These are phyloP conservation scores for Suillus placidus DNA, from an alignment of 768 basidiomycete species.

Conservation along the genomic window DNA sequence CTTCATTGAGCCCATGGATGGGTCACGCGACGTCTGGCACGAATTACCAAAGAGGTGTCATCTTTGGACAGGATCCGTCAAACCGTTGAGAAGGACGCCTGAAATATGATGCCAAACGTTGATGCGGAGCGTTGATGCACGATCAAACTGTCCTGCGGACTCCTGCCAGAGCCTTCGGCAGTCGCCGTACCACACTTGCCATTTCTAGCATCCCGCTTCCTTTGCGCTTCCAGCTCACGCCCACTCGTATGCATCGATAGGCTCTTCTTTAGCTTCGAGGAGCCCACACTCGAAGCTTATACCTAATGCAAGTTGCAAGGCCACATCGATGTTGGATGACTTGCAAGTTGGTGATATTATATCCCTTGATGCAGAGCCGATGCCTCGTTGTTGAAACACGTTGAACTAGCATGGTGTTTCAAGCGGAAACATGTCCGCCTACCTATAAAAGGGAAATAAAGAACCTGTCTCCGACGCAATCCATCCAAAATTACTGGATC, in stretches of 20 bases:
- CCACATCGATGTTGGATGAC: background rate
- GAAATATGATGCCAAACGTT: background rate
- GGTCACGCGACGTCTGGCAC: background rate
- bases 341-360: background rate
- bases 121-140: background rate
- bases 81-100: background rate
- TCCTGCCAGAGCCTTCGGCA: background rate
- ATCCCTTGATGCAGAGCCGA: background rate
- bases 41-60: background rate
- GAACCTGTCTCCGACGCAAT: constrained; percentile 23
- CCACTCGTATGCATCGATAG: constrained; percentile 4
- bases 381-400: constrained; percentile 2
- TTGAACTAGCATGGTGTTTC: background rate
- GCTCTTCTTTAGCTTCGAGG: background rate
- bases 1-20: background rate
- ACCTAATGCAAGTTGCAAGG: background rate
- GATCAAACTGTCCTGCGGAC: background rate
- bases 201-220: background rate
- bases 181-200: constrained; percentile 6
- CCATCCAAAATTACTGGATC: constrained; percentile 21
- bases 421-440: background rate
- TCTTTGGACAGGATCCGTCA: background rate
- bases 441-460: constrained; percentile 26
- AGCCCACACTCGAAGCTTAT: background rate
- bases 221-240: background rate